Base-by-base conservation (phyloP, 345 rosid species). In the Populus deltoides region DNA sequence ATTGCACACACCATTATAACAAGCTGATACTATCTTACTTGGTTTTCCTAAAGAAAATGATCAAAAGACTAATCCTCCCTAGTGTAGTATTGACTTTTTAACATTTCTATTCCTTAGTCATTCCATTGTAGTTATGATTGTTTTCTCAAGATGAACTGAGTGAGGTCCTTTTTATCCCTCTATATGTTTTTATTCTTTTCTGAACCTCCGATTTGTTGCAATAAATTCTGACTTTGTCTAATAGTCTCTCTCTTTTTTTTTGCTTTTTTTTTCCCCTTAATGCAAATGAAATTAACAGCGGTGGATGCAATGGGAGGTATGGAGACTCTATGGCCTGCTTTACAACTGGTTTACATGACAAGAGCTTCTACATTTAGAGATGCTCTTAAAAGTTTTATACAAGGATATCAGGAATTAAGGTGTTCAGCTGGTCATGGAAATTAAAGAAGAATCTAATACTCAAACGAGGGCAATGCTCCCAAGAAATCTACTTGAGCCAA, bases 221-320 rank as follows among this genome's bases (percentile, higher is more conserved):
- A 77, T 69, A 45, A 13, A 49, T 29, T 74, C 68, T 80, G 39
- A 66, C 36, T 15, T 35, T 72, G 24, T 69, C 16, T 41, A 9
- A n/a, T 24, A 38, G 4, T 25, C 1, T 36, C n/a, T n/a, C n/a
- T n/a, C n/a, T n/a, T n/a, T n/a, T n/a, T n/a, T n/a, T n/a, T n/a
- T n/a, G n/a, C n/a, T n/a, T n/a, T n/a, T 53, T 5, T 43, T 74
- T 27, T 7, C n/a, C 63, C 18, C 72, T 24, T 8, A 6, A 31
- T 77, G 49, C 33, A n/a, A 80, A 59, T 66, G 55, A 77, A 68
- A 69, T 71, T 83, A 41, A 79, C 80, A 94, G 98, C 90, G 73
- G 90, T 94, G 76, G 98, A 97, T 85, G 97, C 97, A 45, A 90
- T 89, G 84, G 97, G 99, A 75, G 98, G 97, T 35, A 90, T 91